Conservation (phyloP, 108 stramenopile genomes). For the Craspedostauros australis region DNA sequence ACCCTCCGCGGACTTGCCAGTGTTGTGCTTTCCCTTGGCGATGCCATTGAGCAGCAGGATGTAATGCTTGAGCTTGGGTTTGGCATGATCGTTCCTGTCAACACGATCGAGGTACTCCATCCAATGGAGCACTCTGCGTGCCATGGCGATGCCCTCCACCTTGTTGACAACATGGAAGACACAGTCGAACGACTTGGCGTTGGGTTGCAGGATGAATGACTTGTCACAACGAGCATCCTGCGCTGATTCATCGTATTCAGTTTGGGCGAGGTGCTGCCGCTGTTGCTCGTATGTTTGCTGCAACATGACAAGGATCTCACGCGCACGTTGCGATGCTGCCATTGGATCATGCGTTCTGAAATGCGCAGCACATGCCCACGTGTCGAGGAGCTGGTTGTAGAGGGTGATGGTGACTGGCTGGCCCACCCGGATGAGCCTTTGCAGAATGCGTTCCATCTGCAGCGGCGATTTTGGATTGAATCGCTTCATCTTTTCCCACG, state of each 20-base stretch:
- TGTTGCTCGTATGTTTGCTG: constrained; percentile 26
- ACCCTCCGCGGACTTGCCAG: constrained; percentile 25
- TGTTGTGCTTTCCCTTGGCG: constrained; percentile 20
- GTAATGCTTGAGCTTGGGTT: constrained; percentile 14
- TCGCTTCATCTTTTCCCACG: constrained; percentile 27
- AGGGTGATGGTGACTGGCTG: constrained; percentile 15
- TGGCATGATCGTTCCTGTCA: constrained; percentile 22
- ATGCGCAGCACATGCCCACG: constrained; percentile 35
- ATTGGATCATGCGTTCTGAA: constrained; percentile 13
- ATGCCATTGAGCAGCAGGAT: constrained; percentile 23
- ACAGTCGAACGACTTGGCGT: constrained; percentile 14
- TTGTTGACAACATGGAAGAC: constrained; percentile 27
- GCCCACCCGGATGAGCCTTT: constrained; percentile 28
- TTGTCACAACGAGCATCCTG: too few relatives aligned
- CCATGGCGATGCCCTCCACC: constrained; percentile 19
- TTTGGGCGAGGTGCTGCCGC: background rate
- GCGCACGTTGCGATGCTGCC: constrained; percentile 26
- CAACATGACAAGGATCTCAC: constrained; percentile 27
- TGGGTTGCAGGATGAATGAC: constrained; percentile 11
- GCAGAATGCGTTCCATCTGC: constrained; percentile 27
- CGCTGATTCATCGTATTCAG: too few relatives aligned
- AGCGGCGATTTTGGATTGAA: constrained; percentile 29
- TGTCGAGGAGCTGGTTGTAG: constrained; percentile 33
- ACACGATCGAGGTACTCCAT: constrained; percentile 27
- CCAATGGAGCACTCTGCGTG: constrained; percentile 24